Evolutionary conservation across 805 yeast genomes (phyloP), one percentile per base, ranked within the genome.

Genomic region (Lachancea lanzarotensis): DNA sequence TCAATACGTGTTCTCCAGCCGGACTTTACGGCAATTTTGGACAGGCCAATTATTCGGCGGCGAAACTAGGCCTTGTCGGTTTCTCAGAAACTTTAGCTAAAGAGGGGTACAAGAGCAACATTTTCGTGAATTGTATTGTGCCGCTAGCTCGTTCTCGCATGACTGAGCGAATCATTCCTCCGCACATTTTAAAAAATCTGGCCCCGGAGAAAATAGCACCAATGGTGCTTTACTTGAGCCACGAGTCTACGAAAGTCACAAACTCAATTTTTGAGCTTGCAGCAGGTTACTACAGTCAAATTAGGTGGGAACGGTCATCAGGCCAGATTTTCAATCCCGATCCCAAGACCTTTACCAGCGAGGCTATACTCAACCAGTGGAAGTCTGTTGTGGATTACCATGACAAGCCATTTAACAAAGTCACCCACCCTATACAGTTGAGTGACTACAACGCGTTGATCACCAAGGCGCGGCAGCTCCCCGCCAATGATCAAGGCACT

Each of bases 21-120:
- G 98, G 98, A 18, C 74, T 91, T 52, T 91, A 84, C 64, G 98
- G 98, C 50, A 89, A 89, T 69, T 91, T 90, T 68, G 98, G 98
- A 40, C 98, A 91, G 70, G 79, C 95, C 34, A 91, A 91, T 70
- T 91, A 91, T 69, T 81, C 96, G 1, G 90, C 96, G 25, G 97
- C 96, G 18, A 91, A 91, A 67, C 71, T 85, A 50, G 98, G 86
- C 15, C 71, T 89, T 43, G 85, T 91, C 45, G 98, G 97, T 10
- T 79, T 91, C 56, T 84, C 95, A 38, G 96, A 91, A 67, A 89
- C 97, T 8, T 76, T 90, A 60, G 95, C 97, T 20, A 90, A 88
- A 69, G 98, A 91, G 69, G 98, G 98, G 53, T 76, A 65, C 42
- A 86, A 76, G 62, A 79, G 84, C 70, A 88, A 89, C 69, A 91